Evolutionary conservation across 805 yeast species (phyloP), one percentile per base, ranked within the genome.

Genomic region (Sugiyamaella chiloensis): DNA sequence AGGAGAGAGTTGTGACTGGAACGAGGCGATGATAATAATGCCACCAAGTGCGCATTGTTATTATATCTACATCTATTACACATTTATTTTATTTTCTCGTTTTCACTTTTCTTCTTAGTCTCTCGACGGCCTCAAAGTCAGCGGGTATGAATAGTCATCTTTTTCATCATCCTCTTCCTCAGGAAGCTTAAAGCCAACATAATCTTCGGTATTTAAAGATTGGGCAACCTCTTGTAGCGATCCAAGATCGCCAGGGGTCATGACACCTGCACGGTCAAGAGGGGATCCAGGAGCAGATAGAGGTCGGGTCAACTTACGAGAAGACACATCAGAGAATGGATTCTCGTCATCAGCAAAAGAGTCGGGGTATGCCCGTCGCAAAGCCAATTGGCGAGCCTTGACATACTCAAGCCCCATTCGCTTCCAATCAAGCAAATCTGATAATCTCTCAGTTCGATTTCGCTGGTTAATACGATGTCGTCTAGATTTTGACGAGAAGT

Each of bases 191-290:
- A 71, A 70, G n/a, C 70, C 72, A 24, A 68, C 59, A 53, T 87
- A 91, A 63, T 91, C 97, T 31, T 87, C 88, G 30, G 84, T 81
- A 54, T 73, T 72, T 50, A 81, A 70, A 1, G 79, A 73, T 60
- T 86, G 87, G 48, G 80, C 80, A 31, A 87, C 87, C 64, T 91
- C 99, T 64, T 90, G 97, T 60, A 93, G 74, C 2, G 96, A 83
- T n/a, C 98, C 99, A 53, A 91, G 76, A 65, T 91, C 99, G 32
- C 99, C 99, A 0, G 99, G 99, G 1, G 99, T 91, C 96, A 89
- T 91, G 57, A 83, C 71, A 14, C 85, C 82, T 11, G 80, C 66
- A 1, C 81, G 67, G 54, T 78, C 87, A 48, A 90, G 74, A 52
- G 99, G 98, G 4, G 97, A 90, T 2, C 97, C 98, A 1, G 98